Conservation (phyloP, 257 asterid species). For the Leptodermis oblonga region DNA sequence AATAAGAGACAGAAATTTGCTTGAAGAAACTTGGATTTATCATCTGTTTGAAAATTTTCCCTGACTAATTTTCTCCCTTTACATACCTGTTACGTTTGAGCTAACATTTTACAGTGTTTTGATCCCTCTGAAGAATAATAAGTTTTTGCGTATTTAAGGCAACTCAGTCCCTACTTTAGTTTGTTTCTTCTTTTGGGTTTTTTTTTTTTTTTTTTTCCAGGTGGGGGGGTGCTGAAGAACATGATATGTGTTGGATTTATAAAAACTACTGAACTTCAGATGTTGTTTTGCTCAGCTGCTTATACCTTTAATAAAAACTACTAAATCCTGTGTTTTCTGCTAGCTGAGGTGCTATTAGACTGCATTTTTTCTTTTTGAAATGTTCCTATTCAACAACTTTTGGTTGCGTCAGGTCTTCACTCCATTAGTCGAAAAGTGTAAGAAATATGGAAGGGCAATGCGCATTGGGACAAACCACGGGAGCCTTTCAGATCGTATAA, state of each 20-base stretch:
- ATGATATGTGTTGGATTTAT: background rate
- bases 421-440: constrained; percentile 97
- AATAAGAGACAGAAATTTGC: background rate
- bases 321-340: background rate
- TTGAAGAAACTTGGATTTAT: background rate
- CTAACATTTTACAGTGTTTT: background rate
- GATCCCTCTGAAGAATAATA: background rate
- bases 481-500: constrained; percentile 97
- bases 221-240: background rate
- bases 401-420: constrained; percentile 61
- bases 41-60: background rate
- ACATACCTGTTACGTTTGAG: background rate
- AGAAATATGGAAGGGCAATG: constrained; percentile 89
- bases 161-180: background rate
- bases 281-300: background rate
- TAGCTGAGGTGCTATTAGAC: background rate
- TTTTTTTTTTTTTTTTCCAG: background rate
- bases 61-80: background rate
- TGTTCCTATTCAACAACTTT: constrained; percentile 3
- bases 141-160: background rate
- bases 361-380: background rate
- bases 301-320: background rate
- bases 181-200: background rate
- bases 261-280: background rate
- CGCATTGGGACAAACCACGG: constrained; percentile 99